Base-by-base conservation (phyloP, 1,139 yeast genomes). In the Scheffersomyces quercinus region DNA sequence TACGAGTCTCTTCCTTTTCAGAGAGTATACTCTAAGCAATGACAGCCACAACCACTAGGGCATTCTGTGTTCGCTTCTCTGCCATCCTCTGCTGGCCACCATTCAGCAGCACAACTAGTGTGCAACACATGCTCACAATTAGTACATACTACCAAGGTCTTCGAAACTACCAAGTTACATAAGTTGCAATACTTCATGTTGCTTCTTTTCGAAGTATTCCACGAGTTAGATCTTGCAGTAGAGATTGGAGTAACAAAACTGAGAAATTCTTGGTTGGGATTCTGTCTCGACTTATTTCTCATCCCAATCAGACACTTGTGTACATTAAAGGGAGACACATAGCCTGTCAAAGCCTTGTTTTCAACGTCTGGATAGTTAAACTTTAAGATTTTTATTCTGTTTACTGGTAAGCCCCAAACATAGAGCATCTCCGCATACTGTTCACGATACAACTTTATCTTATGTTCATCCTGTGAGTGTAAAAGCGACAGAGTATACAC, bases 21-120 rank as follows among this genome's bases (percentile, higher is more conserved):
- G 28, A 48, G 31, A 13, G 42, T 39, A 39, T 46, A 39, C 6
- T 46, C 46, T 40, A 83, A 62, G 63, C 97, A 89, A 8, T 62
- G 54, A 58, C 98, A 91, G 0, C 97, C 97, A 67, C 98, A 91
- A 0, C 97, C 98, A 46, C 89, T 80, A 0, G 96, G 85, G 63
- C 98, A 91, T 54, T 85, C 89, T 36, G 55, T 55, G 28, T 35
- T 52, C 29, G 56, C 64, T n/a, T 65, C 67, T 20, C 26, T 20
- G 3, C 71, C 73, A 0, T 62, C 67, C 12, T 65, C 67, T 4
- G 44, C 41, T 11, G 57, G 40, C 91, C 96, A 90, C 98, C 98
- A 91, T 43, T 76, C 77, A 11, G 74, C 65, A 0, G 96, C 95
- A 68, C 98, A 91, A 30, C 74, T 71, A 1, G 88, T 78, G 59